A percentile compares a stretch with the other conserved stretches of the same genome.
These are phyloP conservation scores for Globisporangium spinosum DNA, from an alignment of 352 stramenopile species.

Conservation along the genomic window DNA sequence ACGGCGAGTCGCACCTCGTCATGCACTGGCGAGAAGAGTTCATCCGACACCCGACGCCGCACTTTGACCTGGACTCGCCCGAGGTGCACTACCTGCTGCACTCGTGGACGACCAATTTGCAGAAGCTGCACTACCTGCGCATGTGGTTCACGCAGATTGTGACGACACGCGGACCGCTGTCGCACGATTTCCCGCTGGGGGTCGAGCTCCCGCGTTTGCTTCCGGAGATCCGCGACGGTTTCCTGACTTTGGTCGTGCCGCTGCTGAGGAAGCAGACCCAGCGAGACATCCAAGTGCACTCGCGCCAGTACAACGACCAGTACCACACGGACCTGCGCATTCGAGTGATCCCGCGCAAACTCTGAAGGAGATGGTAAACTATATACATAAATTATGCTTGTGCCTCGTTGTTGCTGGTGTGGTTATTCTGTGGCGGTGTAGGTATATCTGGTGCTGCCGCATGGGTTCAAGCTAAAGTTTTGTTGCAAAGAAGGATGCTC, in stretches of 20 bases:
- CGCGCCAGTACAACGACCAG: slow-evolving; percentile 50
- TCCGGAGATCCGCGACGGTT: slow-evolving; percentile 72
- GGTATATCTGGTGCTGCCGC: background rate
- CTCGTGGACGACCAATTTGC: slow-evolving; percentile 59
- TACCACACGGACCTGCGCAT: slow-evolving; percentile 69
- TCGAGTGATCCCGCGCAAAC: slow-evolving; percentile 38
- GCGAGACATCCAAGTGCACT: slow-evolving; percentile 61
- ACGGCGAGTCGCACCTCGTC: slow-evolving; percentile 1
- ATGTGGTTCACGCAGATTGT: slow-evolving; percentile 61
- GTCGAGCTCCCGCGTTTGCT: slow-evolving; percentile 65
- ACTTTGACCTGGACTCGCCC: slow-evolving; percentile 68
- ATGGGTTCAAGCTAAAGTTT: background rate
- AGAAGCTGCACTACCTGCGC: slow-evolving; percentile 66
- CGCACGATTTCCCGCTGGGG: slow-evolving; percentile 51
- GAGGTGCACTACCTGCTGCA: slow-evolving; percentile 70
- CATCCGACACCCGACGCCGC: slow-evolving; percentile 63
- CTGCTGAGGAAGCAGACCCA: slow-evolving; percentile 67
- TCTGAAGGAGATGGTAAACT: slow-evolving; percentile 1
- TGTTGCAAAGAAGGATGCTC: background rate
- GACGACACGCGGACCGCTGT: slow-evolving; percentile 29
- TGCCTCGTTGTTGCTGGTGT: background rate
- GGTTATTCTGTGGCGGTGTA: background rate
- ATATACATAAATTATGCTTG: background rate
- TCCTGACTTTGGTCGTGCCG: slow-evolving; percentile 75
- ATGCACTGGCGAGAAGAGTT: slow-evolving; percentile 55